phyloP scores from a whole-genome alignment of 2,329 filamentous ascomycete species.

The Neonectria faginata region DNA sequence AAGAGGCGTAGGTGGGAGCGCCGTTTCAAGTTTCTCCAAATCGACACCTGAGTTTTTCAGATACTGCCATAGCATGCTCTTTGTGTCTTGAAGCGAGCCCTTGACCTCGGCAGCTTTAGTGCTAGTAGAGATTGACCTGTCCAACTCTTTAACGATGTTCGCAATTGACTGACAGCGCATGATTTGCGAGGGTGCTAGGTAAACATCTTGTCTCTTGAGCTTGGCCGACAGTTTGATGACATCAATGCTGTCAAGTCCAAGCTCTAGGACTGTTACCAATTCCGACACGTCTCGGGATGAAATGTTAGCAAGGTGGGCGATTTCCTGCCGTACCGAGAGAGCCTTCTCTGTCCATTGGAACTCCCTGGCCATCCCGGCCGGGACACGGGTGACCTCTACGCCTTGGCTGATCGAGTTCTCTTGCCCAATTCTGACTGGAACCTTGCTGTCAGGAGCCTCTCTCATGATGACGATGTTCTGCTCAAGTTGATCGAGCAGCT shows the following conservation, averaged over 20 bases:
- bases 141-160: slow-evolving; percentile 59
- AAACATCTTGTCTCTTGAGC: slow-evolving; percentile 70
- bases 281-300: slow-evolving; percentile 64
- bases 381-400: slow-evolving; percentile 49
- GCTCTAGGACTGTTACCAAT: slow-evolving; percentile 77
- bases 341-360: slow-evolving; percentile 72
- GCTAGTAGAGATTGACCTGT: background rate
- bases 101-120: background rate
- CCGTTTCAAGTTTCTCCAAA: slow-evolving; percentile 61
- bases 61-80: slow-evolving; percentile 52
- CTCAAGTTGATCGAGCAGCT: slow-evolving; percentile 55
- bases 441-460: slow-evolving; percentile 23
- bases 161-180: slow-evolving; percentile 78
- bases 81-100: slow-evolving; percentile 36
- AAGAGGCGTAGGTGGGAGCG: slow-evolving; percentile 82
- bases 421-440: slow-evolving; percentile 19
- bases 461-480: slow-evolving; percentile 28
- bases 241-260: slow-evolving; percentile 94
- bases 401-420: background rate
- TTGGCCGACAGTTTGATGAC: slow-evolving; percentile 84
- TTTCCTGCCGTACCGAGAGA: slow-evolving; percentile 65
- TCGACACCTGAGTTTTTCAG: slow-evolving; percentile 50
- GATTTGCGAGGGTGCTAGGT: slow-evolving; percentile 78
- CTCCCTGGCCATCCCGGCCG: background rate
- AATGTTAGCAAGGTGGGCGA: slow-evolving; percentile 71